Conservation (phyloP, 2,329 filamentous ascomycete genomes). For the Paracoccidioides brasiliensis region DNA sequence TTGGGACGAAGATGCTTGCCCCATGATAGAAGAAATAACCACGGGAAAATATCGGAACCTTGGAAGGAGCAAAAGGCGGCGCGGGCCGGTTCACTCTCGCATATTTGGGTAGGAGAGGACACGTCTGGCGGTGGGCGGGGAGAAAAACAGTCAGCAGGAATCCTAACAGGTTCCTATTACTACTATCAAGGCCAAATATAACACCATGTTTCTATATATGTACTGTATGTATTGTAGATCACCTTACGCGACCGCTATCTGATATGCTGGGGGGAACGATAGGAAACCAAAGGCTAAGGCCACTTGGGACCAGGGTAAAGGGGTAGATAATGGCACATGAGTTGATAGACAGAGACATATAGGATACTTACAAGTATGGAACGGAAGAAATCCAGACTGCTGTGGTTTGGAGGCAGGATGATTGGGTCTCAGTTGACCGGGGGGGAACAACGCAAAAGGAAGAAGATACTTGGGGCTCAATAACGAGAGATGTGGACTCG, state of each 20-base stretch:
- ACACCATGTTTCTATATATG: too few relatives aligned
- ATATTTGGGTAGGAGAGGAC: neutral
- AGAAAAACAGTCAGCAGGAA: neutral
- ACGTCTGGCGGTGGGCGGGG: neutral
- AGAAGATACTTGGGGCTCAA: neutral
- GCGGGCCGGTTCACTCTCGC: neutral
- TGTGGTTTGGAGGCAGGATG: neutral
- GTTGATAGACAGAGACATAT: neutral
- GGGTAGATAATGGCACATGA: neutral
- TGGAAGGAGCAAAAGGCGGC: constrained; percentile 9
- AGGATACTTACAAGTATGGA: constrained; percentile 2
- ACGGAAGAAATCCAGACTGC: neutral
- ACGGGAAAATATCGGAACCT: constrained; percentile 11
- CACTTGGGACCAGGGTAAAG: neutral
- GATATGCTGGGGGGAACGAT: too few relatives aligned
- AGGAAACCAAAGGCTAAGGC: neutral
- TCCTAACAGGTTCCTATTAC: neutral
- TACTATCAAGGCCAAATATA: neutral
- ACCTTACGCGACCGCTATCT: neutral
- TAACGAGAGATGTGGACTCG: neutral
- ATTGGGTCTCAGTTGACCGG: neutral
- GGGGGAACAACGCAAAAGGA: neutral
- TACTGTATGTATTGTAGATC: neutral
- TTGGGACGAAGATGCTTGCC: constrained; percentile 31
- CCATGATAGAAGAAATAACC: constrained; percentile 26